Evolutionary conservation across 768 basidiomycete genomes (phyloP).

Genomic region (Bullera alba): DNA sequence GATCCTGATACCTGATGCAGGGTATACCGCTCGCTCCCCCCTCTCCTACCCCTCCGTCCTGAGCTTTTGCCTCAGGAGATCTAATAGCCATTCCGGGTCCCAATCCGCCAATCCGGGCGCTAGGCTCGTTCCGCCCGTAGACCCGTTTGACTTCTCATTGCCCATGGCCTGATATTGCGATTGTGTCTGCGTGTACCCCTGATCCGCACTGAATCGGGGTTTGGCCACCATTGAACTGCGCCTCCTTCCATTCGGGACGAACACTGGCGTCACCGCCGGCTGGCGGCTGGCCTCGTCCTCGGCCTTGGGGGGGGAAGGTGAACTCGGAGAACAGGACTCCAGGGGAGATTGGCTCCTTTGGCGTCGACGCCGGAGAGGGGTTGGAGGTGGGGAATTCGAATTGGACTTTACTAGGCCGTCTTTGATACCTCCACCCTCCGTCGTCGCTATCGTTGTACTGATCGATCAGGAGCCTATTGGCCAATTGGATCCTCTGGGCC

Average conservation of each 20-base stretch:
- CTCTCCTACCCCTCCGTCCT: slow-evolving; percentile 21
- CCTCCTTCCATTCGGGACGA: too few species aligned
- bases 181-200: too few species aligned
- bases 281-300: too few species aligned
- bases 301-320: too few species aligned
- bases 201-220: not conserved
- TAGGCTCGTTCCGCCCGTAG: not conserved
- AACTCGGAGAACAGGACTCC: too few species aligned
- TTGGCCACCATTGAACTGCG: too few species aligned
- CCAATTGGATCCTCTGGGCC: slow-evolving; percentile 17
- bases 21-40: not conserved
- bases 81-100: slow-evolving; percentile 41
- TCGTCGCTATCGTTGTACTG: too few species aligned
- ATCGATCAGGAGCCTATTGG: too few species aligned
- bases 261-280: too few species aligned
- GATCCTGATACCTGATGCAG: too few species aligned
- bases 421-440: not conserved
- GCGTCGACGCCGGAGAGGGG: not conserved
- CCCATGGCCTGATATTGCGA: too few species aligned
- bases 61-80: slow-evolving; percentile 28
- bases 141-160: too few species aligned
- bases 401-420: slow-evolving; percentile 44
- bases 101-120: slow-evolving; percentile 27
- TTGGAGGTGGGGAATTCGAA: slow-evolving; percentile 22
- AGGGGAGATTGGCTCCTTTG: not conserved